A percentile compares a stretch with the other conserved stretches of the same genome.
phyloP scores from a whole-genome alignment of 1,139 yeast genomes.

The Geotrichum carabidarum region DNA sequence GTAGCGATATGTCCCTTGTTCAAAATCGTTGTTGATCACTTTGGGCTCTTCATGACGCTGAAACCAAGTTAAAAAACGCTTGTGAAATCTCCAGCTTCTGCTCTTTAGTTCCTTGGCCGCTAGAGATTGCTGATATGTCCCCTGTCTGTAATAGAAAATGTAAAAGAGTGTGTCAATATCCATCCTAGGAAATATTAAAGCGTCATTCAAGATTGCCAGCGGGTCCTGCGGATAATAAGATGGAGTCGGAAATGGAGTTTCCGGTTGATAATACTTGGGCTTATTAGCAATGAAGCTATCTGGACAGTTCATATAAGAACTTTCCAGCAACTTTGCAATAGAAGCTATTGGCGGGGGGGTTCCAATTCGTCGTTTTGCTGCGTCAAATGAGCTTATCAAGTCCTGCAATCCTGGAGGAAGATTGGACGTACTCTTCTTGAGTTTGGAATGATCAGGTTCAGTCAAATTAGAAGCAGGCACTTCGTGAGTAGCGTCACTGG shows the following conservation, averaged over 20 bases:
- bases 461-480: background rate
- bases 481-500: background rate
- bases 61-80: conserved; percentile 78
- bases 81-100: conserved; percentile 87
- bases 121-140: conserved; percentile 65
- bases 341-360: conserved; percentile 54
- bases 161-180: conserved; percentile 87
- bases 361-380: conserved; percentile 42
- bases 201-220: conserved; percentile 40
- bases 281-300: conserved; percentile 87
- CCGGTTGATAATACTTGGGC: conserved; percentile 72
- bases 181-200: conserved; percentile 57
- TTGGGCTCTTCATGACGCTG: conserved; percentile 57
- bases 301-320: conserved; percentile 81
- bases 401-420: conserved; percentile 50
- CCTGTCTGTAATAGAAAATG: conserved; percentile 79
- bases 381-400: conserved; percentile 44
- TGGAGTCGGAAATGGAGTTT: conserved; percentile 83
- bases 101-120: conserved; percentile 78
- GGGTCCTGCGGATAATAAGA: conserved; percentile 92
- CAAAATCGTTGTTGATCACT: conserved; percentile 42
- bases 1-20: conserved; percentile 62
- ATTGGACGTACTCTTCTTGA: conserved; percentile 19
- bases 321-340: conserved; percentile 59
- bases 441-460: background rate